Evolutionary conservation across 2,329 filamentous ascomycete genomes (phyloP).

Genomic region (Amesomyces nigricolor): DNA sequence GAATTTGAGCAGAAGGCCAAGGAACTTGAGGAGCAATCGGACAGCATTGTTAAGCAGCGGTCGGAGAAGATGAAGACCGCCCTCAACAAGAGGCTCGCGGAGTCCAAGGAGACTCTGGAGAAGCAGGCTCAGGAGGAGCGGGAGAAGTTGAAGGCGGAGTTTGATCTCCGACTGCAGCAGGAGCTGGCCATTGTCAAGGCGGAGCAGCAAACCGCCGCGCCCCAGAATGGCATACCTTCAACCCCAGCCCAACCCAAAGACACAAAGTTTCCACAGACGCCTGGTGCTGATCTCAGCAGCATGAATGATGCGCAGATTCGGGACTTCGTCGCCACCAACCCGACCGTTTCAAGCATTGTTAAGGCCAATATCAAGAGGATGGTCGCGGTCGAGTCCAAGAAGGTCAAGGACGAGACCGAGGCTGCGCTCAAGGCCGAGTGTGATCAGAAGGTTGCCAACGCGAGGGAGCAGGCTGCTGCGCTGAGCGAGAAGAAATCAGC

Average conservation of each 20-base stretch:
- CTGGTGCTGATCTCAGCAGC: conserved; percentile 41
- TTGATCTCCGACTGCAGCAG: conserved; percentile 51
- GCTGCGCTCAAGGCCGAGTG: conserved; percentile 42
- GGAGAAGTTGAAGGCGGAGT: conserved; percentile 44
- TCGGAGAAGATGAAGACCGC: conserved; percentile 64
- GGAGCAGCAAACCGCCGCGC: conserved; percentile 38
- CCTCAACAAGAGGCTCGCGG: conserved; percentile 64
- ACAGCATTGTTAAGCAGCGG: conserved; percentile 56
- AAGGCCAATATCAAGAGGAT: conserved; percentile 63
- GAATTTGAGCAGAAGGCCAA: conserved; percentile 60
- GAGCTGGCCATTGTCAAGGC: conserved; percentile 58
- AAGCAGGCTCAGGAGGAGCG: conserved; percentile 48
- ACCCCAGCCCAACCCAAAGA: conserved; percentile 24
- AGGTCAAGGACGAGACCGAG: conserved; percentile 51
- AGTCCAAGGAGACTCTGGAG: conserved; percentile 51
- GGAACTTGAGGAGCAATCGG: conserved; percentile 58
- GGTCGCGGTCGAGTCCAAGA: conserved; percentile 59
- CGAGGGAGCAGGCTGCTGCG: conserved; percentile 59
- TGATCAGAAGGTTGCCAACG: conserved; percentile 49
- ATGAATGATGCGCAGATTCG: conserved; percentile 52
- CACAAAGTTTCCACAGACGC: conserved; percentile 32
- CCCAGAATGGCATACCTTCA: conserved; percentile 26
- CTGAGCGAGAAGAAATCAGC: conserved; percentile 70
- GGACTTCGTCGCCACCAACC: conserved; percentile 51
- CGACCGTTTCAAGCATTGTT: conserved; percentile 54